These are phyloP conservation scores for Stemphylium lycopersici DNA, from an alignment of 2,329 filamentous ascomycete species.

Conservation along the genomic window DNA sequence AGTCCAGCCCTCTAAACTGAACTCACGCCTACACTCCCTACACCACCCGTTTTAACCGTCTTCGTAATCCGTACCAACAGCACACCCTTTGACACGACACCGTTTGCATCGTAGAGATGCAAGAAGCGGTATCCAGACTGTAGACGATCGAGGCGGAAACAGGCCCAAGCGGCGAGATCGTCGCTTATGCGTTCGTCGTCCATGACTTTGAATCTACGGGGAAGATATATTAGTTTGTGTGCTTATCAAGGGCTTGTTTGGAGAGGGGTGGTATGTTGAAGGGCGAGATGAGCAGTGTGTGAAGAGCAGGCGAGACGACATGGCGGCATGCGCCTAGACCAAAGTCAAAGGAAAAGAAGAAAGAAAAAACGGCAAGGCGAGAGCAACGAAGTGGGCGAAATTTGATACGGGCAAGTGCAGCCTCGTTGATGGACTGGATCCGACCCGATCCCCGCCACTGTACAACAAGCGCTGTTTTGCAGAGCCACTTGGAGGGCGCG, in stretches of 20 bases:
- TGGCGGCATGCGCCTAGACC: too few species aligned
- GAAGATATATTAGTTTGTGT: conserved; percentile 4
- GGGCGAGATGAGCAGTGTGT: too few species aligned
- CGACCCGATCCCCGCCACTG: conserved; percentile 13
- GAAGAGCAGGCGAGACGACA: too few species aligned
- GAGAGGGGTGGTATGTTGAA: neutral
- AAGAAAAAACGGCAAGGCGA: conserved; percentile 25
- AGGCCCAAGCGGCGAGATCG: conserved; percentile 84
- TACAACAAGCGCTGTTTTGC: conserved; percentile 1
- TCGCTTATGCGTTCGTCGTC: conserved; percentile 82
- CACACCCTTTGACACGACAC: conserved; percentile 68
- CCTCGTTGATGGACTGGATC: neutral
- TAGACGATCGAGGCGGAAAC: conserved; percentile 81
- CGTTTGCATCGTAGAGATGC: conserved; percentile 73
- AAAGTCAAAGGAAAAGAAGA: neutral
- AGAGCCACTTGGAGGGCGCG: neutral
- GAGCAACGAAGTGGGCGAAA: too few species aligned
- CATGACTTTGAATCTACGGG: conserved; percentile 75
- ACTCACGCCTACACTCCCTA: too few species aligned
- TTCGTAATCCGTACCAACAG: conserved; percentile 78
- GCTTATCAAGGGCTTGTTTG: too few species aligned
- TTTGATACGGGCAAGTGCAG: conserved; percentile 25
- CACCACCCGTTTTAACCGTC: conserved; percentile 35
- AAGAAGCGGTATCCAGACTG: conserved; percentile 78
- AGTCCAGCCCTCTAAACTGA: too few species aligned